These are phyloP conservation scores for Auriscalpium vulgare DNA, from an alignment of 768 basidiomycete species.

Conservation along the genomic window DNA sequence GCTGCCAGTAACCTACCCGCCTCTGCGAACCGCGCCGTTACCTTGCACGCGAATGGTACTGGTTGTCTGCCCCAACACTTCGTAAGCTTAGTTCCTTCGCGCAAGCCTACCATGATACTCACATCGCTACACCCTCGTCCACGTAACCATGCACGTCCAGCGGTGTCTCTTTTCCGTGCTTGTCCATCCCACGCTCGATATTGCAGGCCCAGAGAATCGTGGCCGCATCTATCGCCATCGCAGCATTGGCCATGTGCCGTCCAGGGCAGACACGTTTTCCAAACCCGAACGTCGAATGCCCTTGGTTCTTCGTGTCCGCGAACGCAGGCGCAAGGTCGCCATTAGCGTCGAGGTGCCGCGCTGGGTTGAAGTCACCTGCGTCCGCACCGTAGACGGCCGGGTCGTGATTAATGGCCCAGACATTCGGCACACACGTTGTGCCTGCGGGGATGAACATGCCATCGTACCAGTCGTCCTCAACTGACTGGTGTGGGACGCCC, in stretches of 20 bases:
- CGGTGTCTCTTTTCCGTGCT: conserved; percentile 1
- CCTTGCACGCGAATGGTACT: conserved; percentile 9
- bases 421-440: conserved; percentile 23
- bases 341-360: conserved; percentile 4
- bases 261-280: conserved; percentile 15
- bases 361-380: conserved; percentile 13
- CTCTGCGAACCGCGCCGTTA: conserved; percentile 14
- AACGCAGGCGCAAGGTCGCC: neutral
- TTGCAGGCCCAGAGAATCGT: conserved; percentile 11
- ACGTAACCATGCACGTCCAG: neutral
- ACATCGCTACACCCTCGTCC: conserved; percentile 6
- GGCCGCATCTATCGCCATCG: conserved; percentile 14
- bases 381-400: conserved; percentile 6
- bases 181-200: conserved; percentile 3
- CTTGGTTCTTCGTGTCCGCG: neutral
- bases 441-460: conserved; percentile 27
- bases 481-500: neutral
- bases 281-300: conserved; percentile 10
- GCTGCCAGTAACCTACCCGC: no score
- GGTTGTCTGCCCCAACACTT: conserved; percentile 7
- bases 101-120: neutral
- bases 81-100: neutral
- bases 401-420: conserved; percentile 5
- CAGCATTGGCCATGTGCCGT: conserved; percentile 6
- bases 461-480: conserved; percentile 22